Evolutionary conservation across 1,284 basidiomycete species (phyloP).

Genomic region (Apiotrichum porosum): DNA sequence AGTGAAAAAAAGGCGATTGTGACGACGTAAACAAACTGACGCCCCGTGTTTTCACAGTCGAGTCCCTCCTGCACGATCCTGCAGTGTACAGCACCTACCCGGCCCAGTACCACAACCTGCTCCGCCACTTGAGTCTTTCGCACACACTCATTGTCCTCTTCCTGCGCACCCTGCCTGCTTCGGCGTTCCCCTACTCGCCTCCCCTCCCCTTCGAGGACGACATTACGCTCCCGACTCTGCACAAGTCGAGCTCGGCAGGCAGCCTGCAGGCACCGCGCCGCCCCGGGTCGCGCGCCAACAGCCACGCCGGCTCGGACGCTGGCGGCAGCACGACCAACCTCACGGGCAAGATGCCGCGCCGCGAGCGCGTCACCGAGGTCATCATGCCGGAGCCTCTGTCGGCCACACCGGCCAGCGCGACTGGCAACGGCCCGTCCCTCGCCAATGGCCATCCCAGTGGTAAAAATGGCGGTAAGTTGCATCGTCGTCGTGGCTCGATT

Average conservation of each 20-base stretch:
- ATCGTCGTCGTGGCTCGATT: slow-evolving; percentile 33
- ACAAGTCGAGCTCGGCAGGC: slow-evolving; percentile 30
- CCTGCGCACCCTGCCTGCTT: slow-evolving; percentile 39
- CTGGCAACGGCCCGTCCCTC: neutral
- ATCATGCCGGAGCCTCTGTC: slow-evolving; percentile 48
- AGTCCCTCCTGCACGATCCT: slow-evolving; percentile 46
- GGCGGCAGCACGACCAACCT: slow-evolving; percentile 6
- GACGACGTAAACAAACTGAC: slow-evolving; percentile 6
- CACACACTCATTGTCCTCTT: slow-evolving; percentile 46
- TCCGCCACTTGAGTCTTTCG: slow-evolving; percentile 45
- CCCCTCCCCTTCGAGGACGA: slow-evolving; percentile 48
- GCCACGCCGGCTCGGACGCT: slow-evolving; percentile 30
- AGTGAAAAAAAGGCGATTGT: slow-evolving; percentile 16
- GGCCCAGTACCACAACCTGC: slow-evolving; percentile 38
- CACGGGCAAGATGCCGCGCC: slow-evolving; percentile 29
- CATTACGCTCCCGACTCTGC: slow-evolving; percentile 13
- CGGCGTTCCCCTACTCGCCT: slow-evolving; percentile 36
- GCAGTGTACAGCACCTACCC: slow-evolving; percentile 46
- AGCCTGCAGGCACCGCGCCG: slow-evolving; percentile 21
- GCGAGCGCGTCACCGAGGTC: slow-evolving; percentile 44
- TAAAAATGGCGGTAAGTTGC: neutral
- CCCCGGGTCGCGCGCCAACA: slow-evolving; percentile 26
- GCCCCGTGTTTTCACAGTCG: slow-evolving; percentile 32
- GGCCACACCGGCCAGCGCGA: slow-evolving; percentile 4
- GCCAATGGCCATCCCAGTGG: no score